Base-by-base conservation (phyloP, 345 rosid species). In the Citrus trifoliata region DNA sequence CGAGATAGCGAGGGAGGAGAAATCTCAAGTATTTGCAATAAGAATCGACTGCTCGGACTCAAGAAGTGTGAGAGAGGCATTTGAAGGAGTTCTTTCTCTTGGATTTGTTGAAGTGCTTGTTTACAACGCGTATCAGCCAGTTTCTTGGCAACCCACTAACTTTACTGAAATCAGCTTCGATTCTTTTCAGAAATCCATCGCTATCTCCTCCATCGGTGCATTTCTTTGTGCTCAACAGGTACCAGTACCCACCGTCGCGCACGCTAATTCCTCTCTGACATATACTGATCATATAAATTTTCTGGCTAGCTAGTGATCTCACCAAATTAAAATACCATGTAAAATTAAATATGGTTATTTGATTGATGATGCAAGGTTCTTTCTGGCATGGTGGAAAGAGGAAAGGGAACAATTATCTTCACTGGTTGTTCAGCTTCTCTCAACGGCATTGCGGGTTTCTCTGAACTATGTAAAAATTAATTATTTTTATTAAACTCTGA, bases 1-100 rank as follows among this genome's bases (percentile, higher is more conserved):
- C 60, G 98, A 95, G 85, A 95, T 95, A 83, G 99, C 99, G 2
- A 90, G 98, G 83, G 97, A 93, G 81, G 97, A 90, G 84, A 95
- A 92, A 80, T 88, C 95, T 2, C 99, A 92, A 83, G 98, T 95
- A 42, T 95, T 92, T 84, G 99, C 99, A 0, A 95, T 95, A 78
- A 87, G 96, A 80, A 95, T 95, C 3, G 98, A 95, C 84, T 95
- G 99, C 80, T 89, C 95, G 62, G 98, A 93, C 60, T 82, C 89
- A 24, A 90, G 87, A 81, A 95, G 99, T 71, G 89, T 93, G 59
- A 88, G 90, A 82, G 97, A 93, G 84, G 99, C 99, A 37, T 95
- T 95, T 74, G 99, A 95, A 85, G 98, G 98, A 27, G 98, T 95
- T 25, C 89, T 93, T 22, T 95, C 99, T 0, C 89, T 95, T 55